Percentiles rank a stretch among this genome's conserved stretches.
These are phyloP conservation scores for Trypanosoma avium DNA, from an alignment of 208 protist genomes.

Conservation along the genomic window DNA sequence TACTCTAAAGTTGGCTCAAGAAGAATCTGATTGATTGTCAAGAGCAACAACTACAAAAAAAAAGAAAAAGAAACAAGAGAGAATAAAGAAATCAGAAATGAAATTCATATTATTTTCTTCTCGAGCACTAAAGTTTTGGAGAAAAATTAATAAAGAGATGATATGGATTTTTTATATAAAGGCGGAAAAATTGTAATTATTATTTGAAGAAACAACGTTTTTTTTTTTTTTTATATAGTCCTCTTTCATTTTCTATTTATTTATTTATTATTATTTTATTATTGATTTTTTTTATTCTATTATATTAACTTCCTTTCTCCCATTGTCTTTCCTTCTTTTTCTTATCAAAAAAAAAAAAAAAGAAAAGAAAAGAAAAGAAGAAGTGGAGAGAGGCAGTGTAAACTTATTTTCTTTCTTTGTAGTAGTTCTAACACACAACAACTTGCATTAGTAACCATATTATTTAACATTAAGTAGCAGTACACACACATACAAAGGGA, in stretches of 20 bases:
- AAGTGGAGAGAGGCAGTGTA: neutral
- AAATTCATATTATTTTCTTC: too few relatives aligned
- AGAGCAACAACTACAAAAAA: neutral
- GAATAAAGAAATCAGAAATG: too few relatives aligned
- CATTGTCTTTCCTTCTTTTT: slow-evolving; percentile 6
- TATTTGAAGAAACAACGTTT: too few relatives aligned
- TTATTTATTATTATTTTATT: slow-evolving; percentile 6
- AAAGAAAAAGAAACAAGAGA: neutral
- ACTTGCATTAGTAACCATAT: too few relatives aligned
- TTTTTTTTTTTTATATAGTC: neutral
- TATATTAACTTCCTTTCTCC: slow-evolving; percentile 11
- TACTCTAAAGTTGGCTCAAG: slow-evolving; percentile 27
- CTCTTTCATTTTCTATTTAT: slow-evolving; percentile 9
- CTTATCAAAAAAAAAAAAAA: neutral
- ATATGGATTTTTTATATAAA: too few relatives aligned
- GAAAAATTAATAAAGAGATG: too few relatives aligned
- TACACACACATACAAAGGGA: neutral
- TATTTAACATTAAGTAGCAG: too few relatives aligned
- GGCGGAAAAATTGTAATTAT: too few relatives aligned
- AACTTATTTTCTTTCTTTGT: neutral
- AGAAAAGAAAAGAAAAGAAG: neutral
- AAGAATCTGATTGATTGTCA: slow-evolving; percentile 7
- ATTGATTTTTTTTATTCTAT: neutral
- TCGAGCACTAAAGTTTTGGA: too few relatives aligned
- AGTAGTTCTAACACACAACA: too few relatives aligned